Base-by-base conservation (phyloP, 1,284 basidiomycete species). In the Microbotryomycetes sp. region DNA sequence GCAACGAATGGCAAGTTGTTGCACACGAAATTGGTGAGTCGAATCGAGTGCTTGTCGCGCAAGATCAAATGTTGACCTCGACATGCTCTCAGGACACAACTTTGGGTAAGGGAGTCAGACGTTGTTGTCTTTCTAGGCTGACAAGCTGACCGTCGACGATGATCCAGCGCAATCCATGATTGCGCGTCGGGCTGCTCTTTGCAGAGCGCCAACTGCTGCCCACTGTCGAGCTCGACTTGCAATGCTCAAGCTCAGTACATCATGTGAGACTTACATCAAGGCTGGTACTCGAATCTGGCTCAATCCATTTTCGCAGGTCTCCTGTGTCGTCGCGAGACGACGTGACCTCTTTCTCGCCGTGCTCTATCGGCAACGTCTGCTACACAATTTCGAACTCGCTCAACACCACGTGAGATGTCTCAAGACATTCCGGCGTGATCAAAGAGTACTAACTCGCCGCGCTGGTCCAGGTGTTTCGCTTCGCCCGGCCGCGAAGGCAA, bases 331-430 rank as follows among this genome's bases (percentile, higher is more conserved):
- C 60, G 21, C 60, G 63, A 53, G 64, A 80, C 3, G 79, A 78
- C 23, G 88, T 91, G 71, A 81, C 80, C 56, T 73, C 76, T 7
- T 92, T 93, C 74, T 90, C 88, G 1, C 82, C 78, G 4, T 96
- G 91, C 76, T 85, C 81, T 49, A 73, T 93, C 45, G 91, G 91
- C 53, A 93, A 93, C 73, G 85, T 94, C 61, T 93, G 91, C 86
- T 71, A 71, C 9, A 61, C 74, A 41, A 63, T 77, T 6, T 69
- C 69, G 2, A 70, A 62, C n/a, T 72, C 72, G 11, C 68, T 77
- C 49, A 73, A 77, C 59, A 75, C 76, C 15, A 72, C 72, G 5
- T 76, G 75, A 54, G 58, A 75, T 46, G 35, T 68, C 56, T 21
- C 48, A n/a, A n/a, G n/a, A n/a, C n/a, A n/a, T n/a, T 45, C 2